Base-by-base conservation (phyloP, 345 rosid genomes). In the Turnera subulata region DNA sequence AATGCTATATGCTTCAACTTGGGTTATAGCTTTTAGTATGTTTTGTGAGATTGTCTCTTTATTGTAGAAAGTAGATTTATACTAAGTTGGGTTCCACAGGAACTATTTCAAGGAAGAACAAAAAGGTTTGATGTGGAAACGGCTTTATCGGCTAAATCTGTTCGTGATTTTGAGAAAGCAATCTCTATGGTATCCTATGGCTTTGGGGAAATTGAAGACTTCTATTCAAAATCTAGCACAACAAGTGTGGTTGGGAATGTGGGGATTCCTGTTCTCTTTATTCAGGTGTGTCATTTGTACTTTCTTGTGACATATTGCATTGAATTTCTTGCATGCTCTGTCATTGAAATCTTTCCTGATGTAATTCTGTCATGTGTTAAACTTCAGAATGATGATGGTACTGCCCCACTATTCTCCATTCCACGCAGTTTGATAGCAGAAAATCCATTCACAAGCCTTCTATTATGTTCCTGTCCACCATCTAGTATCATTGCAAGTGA, bases 391-490 rank as follows among this genome's bases (percentile, higher is more conserved):
- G 95, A 83, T 56, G 80, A 80, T 72, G 86, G 76, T 44, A 67
- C 87, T 53, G 95, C 81, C 58, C 96, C 98, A 0, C 66, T 67
- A 16, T 80, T 80, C 72, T 80, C 96, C 2, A 67, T 71, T 65
- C 96, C 98, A 33, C 89, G 91, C 50, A 69, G 85, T 72, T 68
- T 60, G 60, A 92, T 92, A 56, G 91, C 96, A 43, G 95, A 92
- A 84, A 92, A 92, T 78, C 95, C 96, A 64, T 92, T 67, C 70
- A 82, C 98, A 63, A 92, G 89, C 65, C 76, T 92, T 63, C 90
- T 92, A 25, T 46, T 86, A 58, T 86, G 95, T 66, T 84, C 89
- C 48, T 76, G 74, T 65, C 54, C 66, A 15, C 81, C 78, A 6
- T 67, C 83, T 70, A 59, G 50, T 61, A 15, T 52, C 60, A 59